Base-by-base conservation (phyloP, 768 basidiomycete species). In the Naganishia onofrii region DNA sequence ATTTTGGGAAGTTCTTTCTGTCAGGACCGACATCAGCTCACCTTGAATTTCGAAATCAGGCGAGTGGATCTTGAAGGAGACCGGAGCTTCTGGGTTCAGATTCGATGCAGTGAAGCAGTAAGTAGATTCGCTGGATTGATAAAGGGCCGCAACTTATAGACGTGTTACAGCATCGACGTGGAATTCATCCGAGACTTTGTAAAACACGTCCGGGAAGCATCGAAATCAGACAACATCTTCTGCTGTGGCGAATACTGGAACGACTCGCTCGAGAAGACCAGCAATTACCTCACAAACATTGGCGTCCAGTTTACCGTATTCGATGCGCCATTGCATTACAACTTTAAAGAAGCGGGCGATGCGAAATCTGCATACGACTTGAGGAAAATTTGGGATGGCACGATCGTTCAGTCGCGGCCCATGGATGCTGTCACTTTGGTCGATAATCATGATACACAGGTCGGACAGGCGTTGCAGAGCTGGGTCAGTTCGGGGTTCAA, bases 81-180 rank as follows among this genome's bases (percentile, higher is more conserved):
- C 82, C 17, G 83, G 83, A 9, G 81, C 81, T 0, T 77, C 78
- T 12, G 93, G 93, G 15, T 92, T 93, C 79, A 85, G 92, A 58
- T 84, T 95, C 32, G 93, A 95, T 76, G 93, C 93, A 21, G 90
- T 93, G 73, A 96, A 95, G 78, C 93, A 96, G 70, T 70, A 46
- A 36, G 70, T 26, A 44, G 15, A 9, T 3, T 28, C 9, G 5
- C 21, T 28, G 6, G 12, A 8, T 10, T 21, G 13, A 15, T 29
- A 28, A 7, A 38, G 3, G 44, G 28, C 19, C 1, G 9, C 13
- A 7, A 4, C 23, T 34, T 32, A 21, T 17, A 26, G 31, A n/a
- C 3, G 36, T n/a, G 26, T 38, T 90, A 52, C 84, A 83, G 76
- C 83, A 83, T 70, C 83, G 57, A 88, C 88, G 46, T 74, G 82